These are phyloP conservation scores for Quercus gilva DNA, from an alignment of 306 rosid genomes.

Conservation along the genomic window DNA sequence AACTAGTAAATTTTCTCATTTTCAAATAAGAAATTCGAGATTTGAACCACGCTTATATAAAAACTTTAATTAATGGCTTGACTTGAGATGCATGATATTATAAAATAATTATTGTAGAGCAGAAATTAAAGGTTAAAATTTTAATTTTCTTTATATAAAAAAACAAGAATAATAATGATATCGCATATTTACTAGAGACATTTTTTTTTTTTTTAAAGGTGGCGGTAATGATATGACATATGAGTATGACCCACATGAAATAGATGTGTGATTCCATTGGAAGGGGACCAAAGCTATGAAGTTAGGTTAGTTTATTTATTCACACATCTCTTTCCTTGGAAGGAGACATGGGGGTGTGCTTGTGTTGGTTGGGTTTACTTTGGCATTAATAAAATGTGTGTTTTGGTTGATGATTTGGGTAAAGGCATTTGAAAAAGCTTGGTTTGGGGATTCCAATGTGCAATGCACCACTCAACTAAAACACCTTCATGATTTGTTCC, in stretches of 20 bases:
- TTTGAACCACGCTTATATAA: too few species aligned
- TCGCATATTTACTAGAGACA: too few species aligned
- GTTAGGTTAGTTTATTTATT: constrained; percentile 40
- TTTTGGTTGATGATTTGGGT: constrained; percentile 31
- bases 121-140: too few species aligned
- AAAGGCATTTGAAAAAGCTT: constrained; percentile 20
- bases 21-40: too few species aligned
- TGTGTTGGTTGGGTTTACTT: constrained; percentile 43
- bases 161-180: too few species aligned
- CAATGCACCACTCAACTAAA: constrained; percentile 50
- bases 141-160: too few species aligned
- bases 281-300: constrained; percentile 50
- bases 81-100: too few species aligned
- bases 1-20: too few species aligned
- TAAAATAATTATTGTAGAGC: too few species aligned
- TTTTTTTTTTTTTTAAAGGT: background rate
- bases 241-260: constrained; percentile 51
- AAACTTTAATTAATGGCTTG: too few species aligned
- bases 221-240: constrained; percentile 21
- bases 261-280: constrained; percentile 65
- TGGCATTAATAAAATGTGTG: constrained; percentile 20
- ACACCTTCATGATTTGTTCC: constrained; percentile 35
- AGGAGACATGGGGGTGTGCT: constrained; percentile 37
- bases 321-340: constrained; percentile 44
- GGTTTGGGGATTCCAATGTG: constrained; percentile 43